phyloP scores from a whole-genome alignment of 2,329 filamentous ascomycete genomes.

The Pseudogymnoascus sp. region DNA sequence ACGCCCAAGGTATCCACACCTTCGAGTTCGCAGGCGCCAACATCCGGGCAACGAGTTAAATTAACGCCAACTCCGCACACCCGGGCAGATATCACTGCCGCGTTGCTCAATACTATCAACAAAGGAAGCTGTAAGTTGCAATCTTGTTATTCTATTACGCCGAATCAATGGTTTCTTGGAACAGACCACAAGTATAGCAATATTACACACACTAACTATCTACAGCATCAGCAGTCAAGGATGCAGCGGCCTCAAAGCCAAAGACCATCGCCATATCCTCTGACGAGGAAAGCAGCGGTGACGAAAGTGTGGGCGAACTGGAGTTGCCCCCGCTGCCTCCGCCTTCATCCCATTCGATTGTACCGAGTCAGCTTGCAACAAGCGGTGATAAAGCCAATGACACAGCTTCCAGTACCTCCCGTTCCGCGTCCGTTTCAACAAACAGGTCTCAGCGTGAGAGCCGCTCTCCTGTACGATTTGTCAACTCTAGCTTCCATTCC shows the following conservation, averaged over 20 bases:
- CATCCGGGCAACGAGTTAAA: not conserved
- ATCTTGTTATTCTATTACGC: not conserved
- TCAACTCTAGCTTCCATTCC: not conserved
- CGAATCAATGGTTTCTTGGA: not conserved
- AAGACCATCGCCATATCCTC: not conserved
- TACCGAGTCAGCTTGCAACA: not conserved
- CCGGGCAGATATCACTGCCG: not conserved
- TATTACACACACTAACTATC: not conserved
- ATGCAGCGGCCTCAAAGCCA: not conserved
- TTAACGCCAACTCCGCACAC: not conserved
- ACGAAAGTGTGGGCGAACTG: not conserved
- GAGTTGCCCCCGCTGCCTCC: not conserved
- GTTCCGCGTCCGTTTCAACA: not conserved
- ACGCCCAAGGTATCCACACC: not conserved
- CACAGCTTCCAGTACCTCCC: not conserved
- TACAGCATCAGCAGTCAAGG: not conserved
- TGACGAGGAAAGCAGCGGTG: not conserved
- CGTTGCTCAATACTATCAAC: not conserved
- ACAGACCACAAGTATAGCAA: not conserved
- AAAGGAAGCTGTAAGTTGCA: conserved; percentile 1
- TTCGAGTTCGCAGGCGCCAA: not conserved
- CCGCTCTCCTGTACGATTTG: conserved; percentile 6
- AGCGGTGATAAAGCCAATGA: conserved; percentile 2
- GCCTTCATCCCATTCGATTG: not conserved
- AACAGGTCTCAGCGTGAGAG: not conserved